Conservation (phyloP, 1,139 yeast species). For the Yamadazyma triangularis region DNA sequence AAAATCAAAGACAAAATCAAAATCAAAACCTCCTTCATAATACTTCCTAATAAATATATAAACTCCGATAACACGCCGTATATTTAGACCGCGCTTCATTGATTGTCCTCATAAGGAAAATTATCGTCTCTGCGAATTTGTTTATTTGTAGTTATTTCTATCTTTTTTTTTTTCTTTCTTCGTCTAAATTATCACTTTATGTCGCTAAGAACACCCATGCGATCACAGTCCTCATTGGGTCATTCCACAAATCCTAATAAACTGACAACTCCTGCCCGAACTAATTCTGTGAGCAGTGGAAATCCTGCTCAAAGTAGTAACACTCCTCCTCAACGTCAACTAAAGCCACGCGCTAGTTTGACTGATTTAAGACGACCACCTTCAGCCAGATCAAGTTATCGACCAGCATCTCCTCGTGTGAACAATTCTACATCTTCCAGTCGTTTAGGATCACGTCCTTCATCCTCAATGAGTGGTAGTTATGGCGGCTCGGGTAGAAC, state of each 20-base stretch:
- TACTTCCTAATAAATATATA: too few relatives aligned
- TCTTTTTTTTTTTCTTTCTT: too few relatives aligned
- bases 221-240: constrained; percentile 19
- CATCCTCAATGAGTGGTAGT: constrained; percentile 30
- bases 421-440: too few relatives aligned
- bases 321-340: constrained; percentile 13
- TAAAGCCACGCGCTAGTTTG: constrained; percentile 14
- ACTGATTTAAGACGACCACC: constrained; percentile 24
- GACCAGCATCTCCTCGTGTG: constrained; percentile 20
- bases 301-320: constrained; percentile 1
- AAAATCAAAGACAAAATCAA: too few relatives aligned
- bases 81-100: too few relatives aligned
- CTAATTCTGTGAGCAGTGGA: too few relatives aligned
- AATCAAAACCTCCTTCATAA: too few relatives aligned
- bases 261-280: constrained; percentile 2
- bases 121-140: not conserved
- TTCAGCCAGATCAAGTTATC: constrained; percentile 15
- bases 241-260: not conserved
- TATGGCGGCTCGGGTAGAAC: constrained; percentile 7
- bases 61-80: too few relatives aligned
- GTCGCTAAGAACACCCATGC: constrained; percentile 15
- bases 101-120: not conserved
- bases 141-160: too few relatives aligned
- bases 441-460: too few relatives aligned
- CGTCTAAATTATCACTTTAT: not conserved